A percentile compares a stretch with the other conserved stretches of the same genome.
phyloP scores from a whole-genome alignment of 257 asterid genomes.

The Lantana camara region DNA sequence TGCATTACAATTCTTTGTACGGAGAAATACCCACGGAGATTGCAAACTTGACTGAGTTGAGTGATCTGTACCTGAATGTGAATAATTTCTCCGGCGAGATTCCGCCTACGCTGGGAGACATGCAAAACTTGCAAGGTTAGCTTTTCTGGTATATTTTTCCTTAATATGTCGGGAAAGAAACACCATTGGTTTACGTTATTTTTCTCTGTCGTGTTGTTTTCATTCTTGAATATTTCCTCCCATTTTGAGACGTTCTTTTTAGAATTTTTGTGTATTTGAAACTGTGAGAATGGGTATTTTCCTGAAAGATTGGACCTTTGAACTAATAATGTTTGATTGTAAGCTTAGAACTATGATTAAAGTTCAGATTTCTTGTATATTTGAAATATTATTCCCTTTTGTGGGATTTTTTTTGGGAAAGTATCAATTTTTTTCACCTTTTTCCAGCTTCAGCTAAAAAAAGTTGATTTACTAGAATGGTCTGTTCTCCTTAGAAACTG shows the following conservation, averaged over 20 bases:
- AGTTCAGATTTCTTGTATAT: background rate
- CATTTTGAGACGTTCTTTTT: background rate
- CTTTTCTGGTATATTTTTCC: background rate
- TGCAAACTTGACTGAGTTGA: slow-evolving; percentile 56
- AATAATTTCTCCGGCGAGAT: slow-evolving; percentile 83
- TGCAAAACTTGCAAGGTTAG: slow-evolving; percentile 83
- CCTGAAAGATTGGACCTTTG: slow-evolving; percentile 31
- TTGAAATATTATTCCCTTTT: slow-evolving; percentile 3
- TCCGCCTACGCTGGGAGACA: slow-evolving; percentile 67
- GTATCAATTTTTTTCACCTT: background rate
- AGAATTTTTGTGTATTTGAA: background rate
- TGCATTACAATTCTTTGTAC: slow-evolving; percentile 77
- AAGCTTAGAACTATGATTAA: slow-evolving; percentile 3
- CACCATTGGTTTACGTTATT: background rate
- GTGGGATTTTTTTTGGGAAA: background rate
- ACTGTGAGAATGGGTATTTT: slow-evolving; percentile 1
- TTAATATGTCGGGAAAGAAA: background rate
- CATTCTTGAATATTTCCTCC: background rate
- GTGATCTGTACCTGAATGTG: slow-evolving; percentile 81
- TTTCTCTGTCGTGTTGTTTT: background rate
- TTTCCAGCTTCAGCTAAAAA: background rate
- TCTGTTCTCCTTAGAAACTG: background rate
- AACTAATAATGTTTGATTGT: background rate
- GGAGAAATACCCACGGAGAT: slow-evolving; percentile 81
- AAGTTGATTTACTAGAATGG: background rate